Base-by-base conservation (phyloP, 2,329 filamentous ascomycete species). In the Boeremia exigua region DNA sequence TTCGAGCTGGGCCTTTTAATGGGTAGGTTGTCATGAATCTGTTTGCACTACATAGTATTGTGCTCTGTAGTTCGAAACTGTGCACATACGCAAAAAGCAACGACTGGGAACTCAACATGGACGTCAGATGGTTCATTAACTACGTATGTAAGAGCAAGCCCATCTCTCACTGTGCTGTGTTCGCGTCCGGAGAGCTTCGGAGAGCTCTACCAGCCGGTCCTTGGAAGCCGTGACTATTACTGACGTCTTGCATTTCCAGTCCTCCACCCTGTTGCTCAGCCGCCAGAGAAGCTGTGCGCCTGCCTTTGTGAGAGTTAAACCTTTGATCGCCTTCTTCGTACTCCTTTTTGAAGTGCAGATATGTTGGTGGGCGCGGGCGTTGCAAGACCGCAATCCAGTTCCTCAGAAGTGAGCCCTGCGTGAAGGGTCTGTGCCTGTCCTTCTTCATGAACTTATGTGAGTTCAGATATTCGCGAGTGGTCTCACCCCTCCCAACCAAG, bases 381-480 rank as follows among this genome's bases (percentile, higher is more conserved):
- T 88, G 88, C 45, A 98, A 81, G 11, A 97, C 92, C 7, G 88
- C 84, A 33, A 90, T 76, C 84, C 91, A 92, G 75, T 99, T 99
- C 68, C 84, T 88, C 68, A 89, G 75, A 43, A 89, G 80, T 63
- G 81, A 89, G 32, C 87, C 88, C 70, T 96, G 92, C 1, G 87
- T 93, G 67, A 96, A 99, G 1, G 95, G 92, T 38, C 93, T 84
- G 76, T 96, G 96, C 11, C 95, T 87, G 73, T 99, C 94, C 66
- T 89, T 89, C 78, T 95, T 96, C 60, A 89, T 80, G 73, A 99
- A 98, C 76, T 98, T 98, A 77, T 96, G 92, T 4, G 90, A 93
- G 77, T 96, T 96, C 62, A 99, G 86, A 74, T 96, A 97, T 77
- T 99, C 95, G 65, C 95, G 84, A 0, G 95, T 99, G 0, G 94